Evolutionary conservation across 345 rosid species (phyloP).

Genomic region (Ailanthus altissimus): DNA sequence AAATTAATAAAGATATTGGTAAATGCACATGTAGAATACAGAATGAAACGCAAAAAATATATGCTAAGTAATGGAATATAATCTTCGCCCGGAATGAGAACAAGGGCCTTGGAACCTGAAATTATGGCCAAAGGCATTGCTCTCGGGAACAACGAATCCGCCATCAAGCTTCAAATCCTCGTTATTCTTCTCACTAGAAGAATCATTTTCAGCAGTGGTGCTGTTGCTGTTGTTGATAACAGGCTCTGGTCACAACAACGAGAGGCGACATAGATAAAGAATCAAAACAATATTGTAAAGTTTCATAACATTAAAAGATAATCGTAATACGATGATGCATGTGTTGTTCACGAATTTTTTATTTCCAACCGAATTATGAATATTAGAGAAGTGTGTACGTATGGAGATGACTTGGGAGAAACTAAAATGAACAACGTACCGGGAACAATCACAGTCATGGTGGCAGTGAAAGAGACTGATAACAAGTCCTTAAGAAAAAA

Average conservation of each 20-base stretch:
- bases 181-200: background rate
- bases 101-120: conserved; percentile 26
- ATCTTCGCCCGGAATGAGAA: too few relatives aligned
- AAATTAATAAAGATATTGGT: background rate
- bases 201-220: background rate
- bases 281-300: background rate
- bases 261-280: too few relatives aligned
- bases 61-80: too few relatives aligned
- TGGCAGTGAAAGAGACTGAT: background rate
- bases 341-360: too few relatives aligned
- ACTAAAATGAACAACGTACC: background rate
- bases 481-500: background rate
- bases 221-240: background rate
- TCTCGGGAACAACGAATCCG: conserved; percentile 49
- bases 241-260: background rate
- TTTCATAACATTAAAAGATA: too few relatives aligned
- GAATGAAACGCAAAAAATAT: too few relatives aligned
- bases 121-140: conserved; percentile 56
- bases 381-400: too few relatives aligned
- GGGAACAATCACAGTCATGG: background rate
- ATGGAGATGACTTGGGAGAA: background rate
- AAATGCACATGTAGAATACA: too few relatives aligned
- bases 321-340: too few relatives aligned
- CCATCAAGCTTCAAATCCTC: conserved; percentile 13
- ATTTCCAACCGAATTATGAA: too few relatives aligned